Conservation (phyloP, 306 rosid species). For the Acacia melanoxylon region DNA sequence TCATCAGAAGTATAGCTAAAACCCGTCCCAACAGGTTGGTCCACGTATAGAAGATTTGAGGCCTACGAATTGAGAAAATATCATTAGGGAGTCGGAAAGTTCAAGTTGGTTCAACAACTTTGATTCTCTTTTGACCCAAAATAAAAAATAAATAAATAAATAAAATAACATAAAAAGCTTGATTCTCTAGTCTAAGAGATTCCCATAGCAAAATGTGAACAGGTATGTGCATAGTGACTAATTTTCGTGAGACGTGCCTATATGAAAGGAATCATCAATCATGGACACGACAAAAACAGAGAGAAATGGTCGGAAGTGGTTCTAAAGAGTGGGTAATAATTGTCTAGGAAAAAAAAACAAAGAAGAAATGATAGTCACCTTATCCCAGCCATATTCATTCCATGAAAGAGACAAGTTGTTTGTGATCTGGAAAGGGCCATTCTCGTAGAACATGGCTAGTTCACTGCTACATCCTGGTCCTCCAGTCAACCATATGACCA, state of each 20-base stretch:
- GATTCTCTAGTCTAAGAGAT: neutral
- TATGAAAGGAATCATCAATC: neutral
- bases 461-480: conserved; percentile 96
- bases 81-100: neutral
- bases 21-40: conserved; percentile 93
- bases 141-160: neutral
- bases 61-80: conserved; percentile 49
- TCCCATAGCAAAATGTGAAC: neutral
- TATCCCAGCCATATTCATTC: conserved; percentile 95
- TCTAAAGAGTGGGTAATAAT: neutral
- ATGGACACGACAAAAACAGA: neutral
- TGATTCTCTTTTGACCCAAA: neutral
- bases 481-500: conserved; percentile 94
- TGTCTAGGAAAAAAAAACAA: neutral
- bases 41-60: conserved; percentile 80
- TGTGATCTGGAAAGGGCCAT: conserved; percentile 83
- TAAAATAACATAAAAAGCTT: neutral
- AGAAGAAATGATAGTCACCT: conserved; percentile 39
- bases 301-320: neutral
- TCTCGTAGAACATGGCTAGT: conserved; percentile 83
- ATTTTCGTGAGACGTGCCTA: neutral
- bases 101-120: conserved; percentile 13
- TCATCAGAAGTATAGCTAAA: conserved; percentile 68
- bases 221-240: neutral
- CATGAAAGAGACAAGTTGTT: conserved; percentile 70